Evolutionary conservation across 495 filamentous ascomycete species (phyloP).

Genomic region (Pseudevernia furfuracea): DNA sequence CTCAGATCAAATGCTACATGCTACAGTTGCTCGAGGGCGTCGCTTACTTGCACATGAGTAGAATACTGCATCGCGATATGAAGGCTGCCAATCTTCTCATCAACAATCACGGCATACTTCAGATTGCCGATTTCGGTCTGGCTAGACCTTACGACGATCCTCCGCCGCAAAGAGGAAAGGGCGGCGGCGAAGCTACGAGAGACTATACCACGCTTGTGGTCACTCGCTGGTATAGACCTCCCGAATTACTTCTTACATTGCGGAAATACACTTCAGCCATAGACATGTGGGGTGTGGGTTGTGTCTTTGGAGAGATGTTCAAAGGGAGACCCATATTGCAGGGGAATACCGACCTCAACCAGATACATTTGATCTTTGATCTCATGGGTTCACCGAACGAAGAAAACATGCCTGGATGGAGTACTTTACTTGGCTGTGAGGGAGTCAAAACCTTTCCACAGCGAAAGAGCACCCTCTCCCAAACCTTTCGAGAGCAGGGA

Average conservation of each 20-base stretch:
- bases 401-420: constrained; percentile 90
- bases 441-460: constrained; percentile 57
- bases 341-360: constrained; percentile 80
- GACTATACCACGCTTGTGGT: constrained; percentile 95
- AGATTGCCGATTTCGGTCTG: constrained; percentile 96
- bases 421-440: constrained; percentile 70
- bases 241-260: constrained; percentile 82
- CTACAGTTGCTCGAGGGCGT: constrained; percentile 85
- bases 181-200: constrained; percentile 74
- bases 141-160: constrained; percentile 88
- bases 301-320: constrained; percentile 98
- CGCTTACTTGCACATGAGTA: constrained; percentile 79
- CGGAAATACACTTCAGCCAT: constrained; percentile 90
- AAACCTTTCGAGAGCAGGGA: constrained; percentile 60
- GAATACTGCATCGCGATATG: constrained; percentile 95
- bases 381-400: constrained; percentile 89
- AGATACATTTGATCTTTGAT: constrained; percentile 84
- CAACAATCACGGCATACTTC: constrained; percentile 85
- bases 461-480: constrained; percentile 56
- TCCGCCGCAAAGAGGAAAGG: constrained; percentile 67
- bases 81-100: constrained; percentile 98
- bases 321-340: constrained; percentile 86
- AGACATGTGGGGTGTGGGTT: constrained; percentile 97
- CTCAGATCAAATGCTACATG: constrained; percentile 98
- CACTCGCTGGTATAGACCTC: constrained; percentile 93